Evolutionary conservation across 371 early-diverging fungal species (phyloP), one percentile per base, ranked within the genome.

Genomic region (Syncephalastrum contaminatum): DNA sequence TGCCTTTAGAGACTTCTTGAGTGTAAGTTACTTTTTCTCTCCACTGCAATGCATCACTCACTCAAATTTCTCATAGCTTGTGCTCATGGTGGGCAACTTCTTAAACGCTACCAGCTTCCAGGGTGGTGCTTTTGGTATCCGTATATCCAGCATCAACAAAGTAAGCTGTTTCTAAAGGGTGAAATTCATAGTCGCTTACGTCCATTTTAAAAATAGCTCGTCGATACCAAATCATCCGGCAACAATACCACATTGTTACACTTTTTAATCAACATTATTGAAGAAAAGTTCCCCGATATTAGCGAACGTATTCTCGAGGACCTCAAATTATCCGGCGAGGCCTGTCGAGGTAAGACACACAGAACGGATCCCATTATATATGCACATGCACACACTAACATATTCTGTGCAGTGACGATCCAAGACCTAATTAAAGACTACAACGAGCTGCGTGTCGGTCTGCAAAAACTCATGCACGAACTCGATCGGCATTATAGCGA

Each of bases 101-200:
- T 90, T 96, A 87, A 96, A 96, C 67, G 90, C 91, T 10, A 80
- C 88, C 0, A 86, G 87, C 2, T 89, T 92, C 72, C 89, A 90
- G 56, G 96, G 97, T 43, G 90, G 92, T 4, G 94, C 94, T 0
- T 93, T 89, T 77, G 97, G 96, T 45, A 93, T 95, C 66, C 87
- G 87, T 59, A 91, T 95, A 58, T 81, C 84, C 8, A 92, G 91
- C 69, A 84, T 96, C 44, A 92, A 91, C 63, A 90, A 89, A 75
- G 86, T 88, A 70, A 51, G 40, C 7, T 51, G 49, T 4, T 20
- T 10, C 21, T 6, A 30, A 30, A 30, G 10, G 36, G 36, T 30
- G 10, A 30, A 30, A 3, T 27, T 27, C 7, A 5, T 43, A n/a
- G n/a, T n/a, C n/a, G n/a, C n/a, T n/a, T n/a, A n/a, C n/a, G n/a